Evolutionary conservation across 495 filamentous ascomycete species (phyloP).

Genomic region (Aspergillus affinis): DNA sequence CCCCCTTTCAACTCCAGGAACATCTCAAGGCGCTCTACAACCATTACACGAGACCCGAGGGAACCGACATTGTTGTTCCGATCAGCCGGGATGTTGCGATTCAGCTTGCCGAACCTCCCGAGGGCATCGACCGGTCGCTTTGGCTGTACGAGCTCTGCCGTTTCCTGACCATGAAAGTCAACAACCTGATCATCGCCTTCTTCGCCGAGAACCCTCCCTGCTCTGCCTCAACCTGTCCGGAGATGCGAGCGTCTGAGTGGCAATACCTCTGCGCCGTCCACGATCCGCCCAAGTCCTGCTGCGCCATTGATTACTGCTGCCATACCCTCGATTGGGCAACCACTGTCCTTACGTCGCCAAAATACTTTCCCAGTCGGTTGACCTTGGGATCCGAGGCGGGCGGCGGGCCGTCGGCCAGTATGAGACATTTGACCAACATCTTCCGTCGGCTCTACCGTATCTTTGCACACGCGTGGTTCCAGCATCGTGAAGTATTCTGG

Average conservation of each 20-base stretch:
- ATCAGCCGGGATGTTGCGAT: slow-evolving; percentile 72
- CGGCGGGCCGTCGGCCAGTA: slow-evolving; percentile 56
- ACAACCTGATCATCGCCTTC: slow-evolving; percentile 85
- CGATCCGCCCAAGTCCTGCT: slow-evolving; percentile 90
- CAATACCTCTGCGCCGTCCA: slow-evolving; percentile 98
- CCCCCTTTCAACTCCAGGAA: slow-evolving; percentile 96
- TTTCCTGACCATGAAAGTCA: slow-evolving; percentile 89
- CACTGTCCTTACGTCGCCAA: slow-evolving; percentile 82
- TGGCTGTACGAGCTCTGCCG: slow-evolving; percentile 99
- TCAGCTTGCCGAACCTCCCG: slow-evolving; percentile 74
- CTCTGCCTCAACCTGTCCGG: slow-evolving; percentile 81
- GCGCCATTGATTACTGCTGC: slow-evolving; percentile 97
- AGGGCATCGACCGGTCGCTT: slow-evolving; percentile 74
- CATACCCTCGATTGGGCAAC: slow-evolving; percentile 97
- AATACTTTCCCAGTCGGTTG: slow-evolving; percentile 88
- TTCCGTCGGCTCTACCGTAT: slow-evolving; percentile 93
- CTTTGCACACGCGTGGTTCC: slow-evolving; percentile 98
- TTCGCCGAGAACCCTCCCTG: slow-evolving; percentile 88
- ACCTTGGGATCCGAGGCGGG: slow-evolving; percentile 66
- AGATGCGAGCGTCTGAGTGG: slow-evolving; percentile 99
- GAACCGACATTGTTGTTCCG: slow-evolving; percentile 56
- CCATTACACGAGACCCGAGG: slow-evolving; percentile 65
- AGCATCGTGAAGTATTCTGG: slow-evolving; percentile 95
- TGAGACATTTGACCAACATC: slow-evolving; percentile 88
- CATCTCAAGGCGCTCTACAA: slow-evolving; percentile 91